Evolutionary conservation across 2,329 filamentous ascomycete genomes (phyloP), one percentile per base, ranked within the genome.

Genomic region (Aureobasidium melanogenum): DNA sequence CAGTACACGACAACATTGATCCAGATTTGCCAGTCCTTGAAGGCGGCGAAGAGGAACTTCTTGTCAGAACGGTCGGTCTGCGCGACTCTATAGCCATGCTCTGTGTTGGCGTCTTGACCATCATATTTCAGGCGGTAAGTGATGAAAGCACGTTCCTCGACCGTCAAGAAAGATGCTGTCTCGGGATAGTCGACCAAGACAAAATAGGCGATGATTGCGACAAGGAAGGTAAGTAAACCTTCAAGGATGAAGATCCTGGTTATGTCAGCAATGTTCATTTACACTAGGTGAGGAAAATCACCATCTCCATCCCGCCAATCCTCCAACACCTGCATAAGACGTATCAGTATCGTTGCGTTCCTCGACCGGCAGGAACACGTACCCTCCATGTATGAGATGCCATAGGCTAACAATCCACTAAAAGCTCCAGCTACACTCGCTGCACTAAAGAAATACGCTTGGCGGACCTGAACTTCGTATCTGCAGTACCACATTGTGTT

Each of bases 1-100:
- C 85, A 86, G 67, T 84, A 85, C 36, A 88, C 82, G 54, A 87
- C 76, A 5, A 86, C 75, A 57, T 80, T 80, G 1, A 70, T 64
- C 70, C 71, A 80, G 36, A 79, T 74, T 64, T 80, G 77, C 77
- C 76, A 79, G 61, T 80, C 77, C 17, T 71, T 65, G 51, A 80
- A 76, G 1, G 76, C 76, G 36, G 70, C 69, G 46, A 81, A 73
- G 36, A 77, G 74, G 62, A 73, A 72, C 65, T 76, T 77, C 69
- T 73, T 76, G 38, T 64, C 58, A 26, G 62, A 43, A 17, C 62
- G 47, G 19, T 68, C 63, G 44, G 50, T 64, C 51, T 68, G 66
- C 5, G 63, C 61, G n/a, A 68, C 62, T 8, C 52, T 50, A 17
- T 50, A 41, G 2, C 38, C 38, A 58, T 51, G 28, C 28, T 54